These are phyloP conservation scores for Adansonia rubrostipa DNA, from an alignment of 441 rosid genomes.

Conservation along the genomic window DNA sequence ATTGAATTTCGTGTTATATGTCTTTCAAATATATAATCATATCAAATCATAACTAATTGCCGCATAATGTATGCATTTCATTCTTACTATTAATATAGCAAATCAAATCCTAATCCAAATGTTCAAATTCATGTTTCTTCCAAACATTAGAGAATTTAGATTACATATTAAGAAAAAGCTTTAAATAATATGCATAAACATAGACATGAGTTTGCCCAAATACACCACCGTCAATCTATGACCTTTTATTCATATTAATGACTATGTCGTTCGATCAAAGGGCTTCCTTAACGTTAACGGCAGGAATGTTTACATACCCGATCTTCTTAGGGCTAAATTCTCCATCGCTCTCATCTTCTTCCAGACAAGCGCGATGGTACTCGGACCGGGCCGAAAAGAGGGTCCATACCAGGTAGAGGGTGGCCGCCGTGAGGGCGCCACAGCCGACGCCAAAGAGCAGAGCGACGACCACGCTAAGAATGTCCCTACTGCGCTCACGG, in stretches of 20 bases:
- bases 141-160: not conserved
- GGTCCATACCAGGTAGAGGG: slow-evolving; percentile 91
- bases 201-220: slow-evolving; percentile 8
- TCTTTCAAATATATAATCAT: too few relatives aligned
- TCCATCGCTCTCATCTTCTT: slow-evolving; percentile 43
- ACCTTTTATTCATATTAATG: not conserved
- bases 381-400: slow-evolving; percentile 53
- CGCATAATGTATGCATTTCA: too few relatives aligned
- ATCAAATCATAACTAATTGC: too few relatives aligned
- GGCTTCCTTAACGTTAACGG: slow-evolving; percentile 49
- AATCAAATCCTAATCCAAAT: too few relatives aligned
- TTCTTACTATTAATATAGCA: too few relatives aligned
- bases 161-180: not conserved
- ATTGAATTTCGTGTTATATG: too few relatives aligned
- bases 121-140: too few relatives aligned
- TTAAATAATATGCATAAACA: not conserved
- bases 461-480: slow-evolving; percentile 84
- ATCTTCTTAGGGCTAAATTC: slow-evolving; percentile 59
- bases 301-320: slow-evolving; percentile 70
- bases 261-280: slow-evolving; percentile 34
- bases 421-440: slow-evolving; percentile 91
- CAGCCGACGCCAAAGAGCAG: slow-evolving; percentile 90
- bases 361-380: slow-evolving; percentile 28
- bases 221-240: not conserved
- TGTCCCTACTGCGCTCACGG: slow-evolving; percentile 85